phyloP scores from a whole-genome alignment of 768 basidiomycete species.

The Trametes villosa region DNA sequence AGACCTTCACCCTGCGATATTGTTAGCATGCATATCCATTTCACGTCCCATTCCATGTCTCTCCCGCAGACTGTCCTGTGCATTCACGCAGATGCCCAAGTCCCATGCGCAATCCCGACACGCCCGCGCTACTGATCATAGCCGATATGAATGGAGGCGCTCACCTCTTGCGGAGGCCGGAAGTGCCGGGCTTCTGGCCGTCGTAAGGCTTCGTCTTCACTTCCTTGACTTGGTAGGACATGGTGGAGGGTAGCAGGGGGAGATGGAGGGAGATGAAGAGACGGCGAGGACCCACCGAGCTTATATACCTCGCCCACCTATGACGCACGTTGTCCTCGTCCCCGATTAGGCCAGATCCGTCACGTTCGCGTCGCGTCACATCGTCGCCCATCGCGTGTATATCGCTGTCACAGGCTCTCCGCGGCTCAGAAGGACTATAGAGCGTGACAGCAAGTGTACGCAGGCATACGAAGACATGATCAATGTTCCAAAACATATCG shows the following conservation, averaged over 20 bases:
- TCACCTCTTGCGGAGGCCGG: slow-evolving; percentile 94
- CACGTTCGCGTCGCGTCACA: slow-evolving; percentile 26
- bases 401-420: not conserved
- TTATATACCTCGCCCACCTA: slow-evolving; percentile 22
- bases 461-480: not conserved
- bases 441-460: not conserved
- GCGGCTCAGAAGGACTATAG: not conserved
- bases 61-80: not conserved
- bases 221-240: slow-evolving; percentile 60
- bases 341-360: slow-evolving; percentile 17
- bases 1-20: slow-evolving; percentile 84
- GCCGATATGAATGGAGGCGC: slow-evolving; percentile 25
- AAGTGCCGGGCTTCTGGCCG: slow-evolving; percentile 97
- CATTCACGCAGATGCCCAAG: not conserved
- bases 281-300: not conserved
- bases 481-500: not conserved
- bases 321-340: slow-evolving; percentile 22
- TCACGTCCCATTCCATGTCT: not conserved
- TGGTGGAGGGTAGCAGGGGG: slow-evolving; percentile 27
- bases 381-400: slow-evolving; percentile 3
- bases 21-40: slow-evolving; percentile 7
- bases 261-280: slow-evolving; percentile 10
- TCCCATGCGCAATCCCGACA: not conserved
- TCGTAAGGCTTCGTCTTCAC: slow-evolving; percentile 86
- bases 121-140: slow-evolving; percentile 23